Base-by-base conservation (phyloP, 2,329 filamentous ascomycete genomes). In the Cladophialophora bantiana region DNA sequence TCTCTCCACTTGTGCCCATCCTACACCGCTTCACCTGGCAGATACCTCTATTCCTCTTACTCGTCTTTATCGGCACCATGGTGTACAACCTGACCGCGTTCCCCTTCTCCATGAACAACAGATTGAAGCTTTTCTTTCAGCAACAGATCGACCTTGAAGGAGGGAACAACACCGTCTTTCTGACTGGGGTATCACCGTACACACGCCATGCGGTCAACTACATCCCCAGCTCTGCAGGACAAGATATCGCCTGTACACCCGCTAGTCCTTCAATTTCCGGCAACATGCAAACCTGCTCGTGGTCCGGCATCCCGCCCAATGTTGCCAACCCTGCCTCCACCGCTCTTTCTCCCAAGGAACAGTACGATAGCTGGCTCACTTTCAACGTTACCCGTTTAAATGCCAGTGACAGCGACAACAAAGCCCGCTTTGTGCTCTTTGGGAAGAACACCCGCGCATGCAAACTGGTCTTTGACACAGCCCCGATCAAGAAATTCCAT, bases 31-130 rank as follows among this genome's bases (percentile, higher is more conserved):
- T 95, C 70, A 92, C 90, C 1, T 90, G 91, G 75, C 93, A 96
- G 67, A 77, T 98, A 3, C 94, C 95, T 0, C 81, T 90, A 0
- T 89, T 96, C 73, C 78, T 97, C 15, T 83, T 96, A 34, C 75
- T 89, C 12, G 81, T 97, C 7, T 92, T 93, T 68, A 74, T 87
- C 31, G 91, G 84, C 35, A 96, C 93, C 0, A 80, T 96, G 34
- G 85, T 94, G 64, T 98, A 97, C 82, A 96, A 96, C 75, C 85
- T 97, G 4, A 80, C 87, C 2, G 92, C 91, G 1, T 97, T 97
- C 77, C 95, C 95, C 0, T 98, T 98, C 79, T 95, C 92, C 0
- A 81, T 86, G 26, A 85, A 88, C 66, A 91, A 89, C 75, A 87
- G 92, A 42, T 88, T 96, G 77, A 98, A 98, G 78, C 84, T 94